Evolutionary conservation across 805 yeast species (phyloP).

Genomic region (Sungouiella thailandica): DNA sequence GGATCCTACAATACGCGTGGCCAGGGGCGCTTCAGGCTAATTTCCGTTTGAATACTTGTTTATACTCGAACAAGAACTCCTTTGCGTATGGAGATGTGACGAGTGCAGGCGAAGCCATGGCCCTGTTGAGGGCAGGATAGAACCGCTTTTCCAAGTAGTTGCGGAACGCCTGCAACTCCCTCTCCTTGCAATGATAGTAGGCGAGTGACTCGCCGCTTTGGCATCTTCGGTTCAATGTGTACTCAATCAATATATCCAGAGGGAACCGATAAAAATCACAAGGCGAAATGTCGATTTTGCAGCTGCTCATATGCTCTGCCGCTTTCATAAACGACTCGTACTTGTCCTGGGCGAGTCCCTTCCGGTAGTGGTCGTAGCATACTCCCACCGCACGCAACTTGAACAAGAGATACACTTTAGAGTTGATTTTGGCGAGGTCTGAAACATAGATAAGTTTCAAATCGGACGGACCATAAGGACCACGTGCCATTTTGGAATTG

Average conservation of each 20-base stretch:
- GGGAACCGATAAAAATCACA: conserved; percentile 7
- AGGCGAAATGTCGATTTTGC: conserved; percentile 7
- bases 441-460: too few relatives aligned
- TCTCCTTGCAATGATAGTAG: neutral
- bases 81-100: too few relatives aligned
- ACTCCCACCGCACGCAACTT: conserved; percentile 3
- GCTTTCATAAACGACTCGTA: neutral
- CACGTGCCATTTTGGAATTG: too few relatives aligned
- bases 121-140: too few relatives aligned
- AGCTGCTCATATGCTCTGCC: neutral
- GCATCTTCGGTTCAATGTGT: conserved; percentile 3
- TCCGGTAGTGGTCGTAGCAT: conserved; percentile 10
- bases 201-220: neutral
- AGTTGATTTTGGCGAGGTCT: conserved; percentile 2
- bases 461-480: too few relatives aligned
- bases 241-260: conserved; percentile 7
- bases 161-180: neutral
- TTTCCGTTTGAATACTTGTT: too few relatives aligned
- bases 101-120: too few relatives aligned
- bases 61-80: too few relatives aligned
- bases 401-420: conserved; percentile 7
- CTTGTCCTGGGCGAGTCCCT: conserved; percentile 1
- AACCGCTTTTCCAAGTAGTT: too few relatives aligned
- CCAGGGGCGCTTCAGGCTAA: too few relatives aligned
- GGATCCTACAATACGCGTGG: too few relatives aligned